phyloP scores from a whole-genome alignment of 129 eudicot species.

The Centrapalus pauciflorus region DNA sequence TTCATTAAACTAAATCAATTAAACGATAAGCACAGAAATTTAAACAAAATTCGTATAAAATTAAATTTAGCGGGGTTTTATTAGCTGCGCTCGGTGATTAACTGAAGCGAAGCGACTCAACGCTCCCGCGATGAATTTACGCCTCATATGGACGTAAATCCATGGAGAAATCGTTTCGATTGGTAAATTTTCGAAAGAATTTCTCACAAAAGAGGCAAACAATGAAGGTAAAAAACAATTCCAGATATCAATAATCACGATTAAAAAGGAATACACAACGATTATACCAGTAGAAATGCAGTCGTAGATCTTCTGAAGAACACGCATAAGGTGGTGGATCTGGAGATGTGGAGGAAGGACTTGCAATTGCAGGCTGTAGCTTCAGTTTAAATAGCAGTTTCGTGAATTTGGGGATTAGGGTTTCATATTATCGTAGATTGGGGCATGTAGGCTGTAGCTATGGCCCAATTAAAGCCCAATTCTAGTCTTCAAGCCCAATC shows the following conservation, averaged over 20 bases:
- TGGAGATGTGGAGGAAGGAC: not conserved
- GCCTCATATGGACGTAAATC: constrained; percentile 12
- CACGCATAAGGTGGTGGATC: not conserved
- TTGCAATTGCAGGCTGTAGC: too few species aligned
- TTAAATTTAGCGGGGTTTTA: constrained; percentile 33
- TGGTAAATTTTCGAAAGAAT: not conserved
- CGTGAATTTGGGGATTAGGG: constrained; percentile 24
- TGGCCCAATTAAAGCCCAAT: constrained; percentile 4
- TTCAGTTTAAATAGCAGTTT: constrained; percentile 17
- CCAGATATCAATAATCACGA: too few species aligned
- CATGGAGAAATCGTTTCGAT: not conserved
- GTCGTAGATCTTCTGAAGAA: not conserved
- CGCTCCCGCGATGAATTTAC: constrained; percentile 28
- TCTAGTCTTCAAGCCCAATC: not conserved
- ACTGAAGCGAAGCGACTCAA: constrained; percentile 42
- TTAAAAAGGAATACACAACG: too few species aligned
- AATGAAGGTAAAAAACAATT: not conserved
- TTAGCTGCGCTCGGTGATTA: constrained; percentile 37
- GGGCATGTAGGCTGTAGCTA: not conserved
- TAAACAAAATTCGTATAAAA: too few species aligned
- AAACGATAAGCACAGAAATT: not conserved
- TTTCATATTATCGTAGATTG: constrained; percentile 1
- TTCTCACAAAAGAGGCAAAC: constrained; percentile 14
- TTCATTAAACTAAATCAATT: not conserved
- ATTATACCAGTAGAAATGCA: not conserved